phyloP scores from a whole-genome alignment of 225 moss, liverwort and hornwort genomes.

The Pseudoscleropodium purum region DNA sequence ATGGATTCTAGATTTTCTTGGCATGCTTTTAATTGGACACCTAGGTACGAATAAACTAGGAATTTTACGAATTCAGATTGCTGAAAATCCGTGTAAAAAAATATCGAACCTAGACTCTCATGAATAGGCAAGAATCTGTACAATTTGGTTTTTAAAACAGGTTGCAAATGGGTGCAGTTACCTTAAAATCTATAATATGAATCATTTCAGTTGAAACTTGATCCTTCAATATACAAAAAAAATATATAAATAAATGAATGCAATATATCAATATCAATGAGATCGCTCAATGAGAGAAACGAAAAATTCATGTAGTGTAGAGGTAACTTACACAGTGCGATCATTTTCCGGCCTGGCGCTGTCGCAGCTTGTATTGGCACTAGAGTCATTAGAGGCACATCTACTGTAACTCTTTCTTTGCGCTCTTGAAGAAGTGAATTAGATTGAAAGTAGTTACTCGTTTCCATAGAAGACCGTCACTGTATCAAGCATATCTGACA shows the following conservation, averaged over 20 bases:
- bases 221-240: neutral
- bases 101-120: neutral
- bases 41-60: neutral
- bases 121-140: neutral
- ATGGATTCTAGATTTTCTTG: neutral
- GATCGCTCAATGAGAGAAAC: neutral
- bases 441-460: no score
- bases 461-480: no score
- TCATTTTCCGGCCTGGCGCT: constrained; percentile 16
- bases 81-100: neutral
- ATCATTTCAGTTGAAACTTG: neutral
- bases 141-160: neutral
- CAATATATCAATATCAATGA: neutral
- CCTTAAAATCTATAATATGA: neutral
- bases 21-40: neutral
- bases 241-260: neutral
- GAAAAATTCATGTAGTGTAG: neutral
- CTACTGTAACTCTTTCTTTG: constrained; percentile 11
- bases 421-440: neutral
- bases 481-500: no score
- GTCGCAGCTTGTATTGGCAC: constrained; percentile 16
- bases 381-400: constrained; percentile 5
- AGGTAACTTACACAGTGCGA: constrained; percentile 19
- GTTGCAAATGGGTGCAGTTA: neutral
- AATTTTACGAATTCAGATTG: neutral